Percentiles rank a stretch among this genome's conserved stretches.
Evolutionary conservation across 176 grass and related monocot genomes (phyloP).

Genomic region (Carex kokanica): DNA sequence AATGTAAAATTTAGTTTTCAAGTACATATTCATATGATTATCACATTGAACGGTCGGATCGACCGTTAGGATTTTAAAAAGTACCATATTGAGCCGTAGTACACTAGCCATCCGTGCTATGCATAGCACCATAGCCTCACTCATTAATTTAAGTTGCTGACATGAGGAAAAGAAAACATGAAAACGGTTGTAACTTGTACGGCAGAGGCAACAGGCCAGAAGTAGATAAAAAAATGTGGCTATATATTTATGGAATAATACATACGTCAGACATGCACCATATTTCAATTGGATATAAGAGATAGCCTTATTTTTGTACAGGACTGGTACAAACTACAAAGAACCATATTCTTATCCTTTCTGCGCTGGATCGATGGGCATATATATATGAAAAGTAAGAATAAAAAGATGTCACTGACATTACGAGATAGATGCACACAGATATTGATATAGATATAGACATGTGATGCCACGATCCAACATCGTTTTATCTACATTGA

Average conservation of each 20-base stretch:
- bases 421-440: neutral
- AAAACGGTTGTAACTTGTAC: neutral
- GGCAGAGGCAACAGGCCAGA: neutral
- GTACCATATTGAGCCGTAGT: too few species aligned
- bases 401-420: constrained; percentile 16
- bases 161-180: neutral
- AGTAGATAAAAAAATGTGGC: neutral
- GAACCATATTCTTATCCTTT: constrained; percentile 19
- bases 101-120: too few species aligned
- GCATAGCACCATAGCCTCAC: too few species aligned
- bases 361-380: neutral
- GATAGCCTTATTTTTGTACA: constrained; percentile 15
- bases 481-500: constrained; percentile 13
- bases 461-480: constrained; percentile 12
- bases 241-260: constrained; percentile 8
- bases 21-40: too few species aligned
- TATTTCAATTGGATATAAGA: constrained; percentile 12
- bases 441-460: constrained; percentile 9
- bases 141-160: neutral
- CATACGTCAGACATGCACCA: constrained; percentile 1
- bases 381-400: constrained; percentile 16
- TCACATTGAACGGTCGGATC: too few species aligned
- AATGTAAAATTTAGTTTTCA: too few species aligned
- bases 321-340: constrained; percentile 10
- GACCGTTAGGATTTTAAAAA: too few species aligned